Evolutionary conservation across 2,329 filamentous ascomycete genomes (phyloP).

Genomic region (Chaetomium strumarium): DNA sequence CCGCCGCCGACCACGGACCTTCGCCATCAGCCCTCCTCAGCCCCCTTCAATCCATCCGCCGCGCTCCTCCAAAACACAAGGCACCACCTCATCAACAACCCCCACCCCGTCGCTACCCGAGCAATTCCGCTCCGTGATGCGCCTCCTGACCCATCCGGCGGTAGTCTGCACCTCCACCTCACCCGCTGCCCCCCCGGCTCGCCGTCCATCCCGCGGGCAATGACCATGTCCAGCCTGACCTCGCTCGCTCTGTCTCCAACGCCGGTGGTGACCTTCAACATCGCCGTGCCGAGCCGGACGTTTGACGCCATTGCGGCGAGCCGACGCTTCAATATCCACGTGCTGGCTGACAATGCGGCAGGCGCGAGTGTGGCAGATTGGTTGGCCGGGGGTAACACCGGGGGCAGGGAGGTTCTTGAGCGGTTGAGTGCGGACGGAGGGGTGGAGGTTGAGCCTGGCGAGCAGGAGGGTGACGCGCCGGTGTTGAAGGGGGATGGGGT

Average conservation of each 20-base stretch:
- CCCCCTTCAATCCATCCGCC: constrained; percentile 32
- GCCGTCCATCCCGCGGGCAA: constrained; percentile 37
- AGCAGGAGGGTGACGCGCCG: constrained; percentile 30
- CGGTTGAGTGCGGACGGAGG: constrained; percentile 22
- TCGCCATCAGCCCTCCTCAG: constrained; percentile 25
- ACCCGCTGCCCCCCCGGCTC: constrained; percentile 20
- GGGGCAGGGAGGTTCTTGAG: constrained; percentile 33
- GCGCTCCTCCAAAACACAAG: not conserved
- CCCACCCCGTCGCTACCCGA: constrained; percentile 28
- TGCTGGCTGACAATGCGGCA: constrained; percentile 41
- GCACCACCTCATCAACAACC: not conserved
- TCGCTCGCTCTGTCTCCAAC: constrained; percentile 47
- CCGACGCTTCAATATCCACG: constrained; percentile 48
- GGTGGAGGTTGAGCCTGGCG: not conserved
- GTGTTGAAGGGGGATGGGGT: constrained; percentile 47
- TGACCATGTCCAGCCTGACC: constrained; percentile 57
- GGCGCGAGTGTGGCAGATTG: constrained; percentile 48
- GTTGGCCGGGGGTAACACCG: constrained; percentile 45
- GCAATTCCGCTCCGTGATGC: constrained; percentile 48
- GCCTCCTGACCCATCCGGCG: constrained; percentile 48
- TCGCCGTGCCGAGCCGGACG: constrained; percentile 50
- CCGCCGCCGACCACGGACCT: constrained; percentile 6
- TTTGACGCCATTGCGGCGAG: constrained; percentile 43
- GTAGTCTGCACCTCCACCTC: constrained; percentile 48
- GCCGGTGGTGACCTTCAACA: constrained; percentile 52